A percentile compares a stretch with the other conserved stretches of the same genome.
Evolutionary conservation across 2,329 filamentous ascomycete genomes (phyloP).

Genomic region (Penicillium carneum): DNA sequence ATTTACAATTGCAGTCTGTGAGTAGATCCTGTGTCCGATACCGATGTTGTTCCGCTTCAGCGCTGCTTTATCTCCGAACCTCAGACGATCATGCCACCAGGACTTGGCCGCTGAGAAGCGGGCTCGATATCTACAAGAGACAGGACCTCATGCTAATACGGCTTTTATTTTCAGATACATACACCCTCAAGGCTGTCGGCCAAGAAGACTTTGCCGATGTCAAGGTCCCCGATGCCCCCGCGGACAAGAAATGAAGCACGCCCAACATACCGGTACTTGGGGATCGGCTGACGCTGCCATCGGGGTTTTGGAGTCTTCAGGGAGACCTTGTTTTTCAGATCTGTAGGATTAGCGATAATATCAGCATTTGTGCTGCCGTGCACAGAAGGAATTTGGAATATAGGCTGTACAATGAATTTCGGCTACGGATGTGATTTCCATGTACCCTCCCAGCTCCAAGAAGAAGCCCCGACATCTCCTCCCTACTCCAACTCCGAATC

Average conservation of each 20-base stretch:
- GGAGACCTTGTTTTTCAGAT: conserved; percentile 24
- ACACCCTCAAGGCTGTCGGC: conserved; percentile 82
- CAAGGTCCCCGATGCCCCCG: conserved; percentile 78
- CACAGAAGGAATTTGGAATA: conserved; percentile 28
- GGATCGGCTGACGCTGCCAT: conserved; percentile 3
- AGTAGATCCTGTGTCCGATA: conserved; percentile 47
- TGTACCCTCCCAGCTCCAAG: not conserved
- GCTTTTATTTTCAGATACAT: conserved; percentile 62
- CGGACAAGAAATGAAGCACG: conserved; percentile 39
- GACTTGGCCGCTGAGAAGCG: not conserved
- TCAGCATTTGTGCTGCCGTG: conserved; percentile 26
- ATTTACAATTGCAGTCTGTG: conserved; percentile 88
- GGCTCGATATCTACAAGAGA: not conserved
- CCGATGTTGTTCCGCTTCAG: not conserved
- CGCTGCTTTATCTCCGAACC: not conserved
- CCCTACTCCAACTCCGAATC: not conserved
- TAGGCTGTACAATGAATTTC: conserved; percentile 24
- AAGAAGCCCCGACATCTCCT: not conserved
- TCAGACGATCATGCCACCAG: conserved; percentile 18
- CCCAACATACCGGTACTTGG: conserved; percentile 9
- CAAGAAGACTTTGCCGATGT: conserved; percentile 98
- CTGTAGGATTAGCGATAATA: conserved; percentile 28
- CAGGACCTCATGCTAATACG: conserved; percentile 13
- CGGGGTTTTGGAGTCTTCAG: conserved; percentile 37
- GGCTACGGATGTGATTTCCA: conserved; percentile 10